Evolutionary conservation across 495 filamentous ascomycete genomes (phyloP), one percentile per base, ranked within the genome.

Genomic region (Lasiosphaeria ovina): DNA sequence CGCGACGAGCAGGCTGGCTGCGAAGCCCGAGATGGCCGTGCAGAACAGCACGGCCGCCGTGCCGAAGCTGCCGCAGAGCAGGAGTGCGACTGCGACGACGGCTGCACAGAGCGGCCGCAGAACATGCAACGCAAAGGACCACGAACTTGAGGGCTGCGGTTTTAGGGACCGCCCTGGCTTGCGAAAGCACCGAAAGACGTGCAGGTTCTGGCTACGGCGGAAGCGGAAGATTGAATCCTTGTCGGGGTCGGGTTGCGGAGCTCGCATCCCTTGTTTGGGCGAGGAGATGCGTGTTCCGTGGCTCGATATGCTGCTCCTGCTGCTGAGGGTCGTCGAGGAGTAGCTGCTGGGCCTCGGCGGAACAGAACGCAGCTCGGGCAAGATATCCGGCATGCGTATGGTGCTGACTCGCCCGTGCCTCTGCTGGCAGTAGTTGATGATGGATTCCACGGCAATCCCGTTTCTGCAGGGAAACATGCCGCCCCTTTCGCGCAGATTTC

Each of bases 381-480:
- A 14, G 38, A 42, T 42, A 42, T 42, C 38, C 38, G 38, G 38
- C 38, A 42, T 42, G 38, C 38, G 38, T 8, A 42, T 42, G 38
- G 14, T 14, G 38, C 8, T 8, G 7, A 14, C 17, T 35, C 34
- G 17, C 5, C 51, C 17, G 51, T 35, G n/a, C 14, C 8, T 54
- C 32, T 16, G 11, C 16, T 54, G 51, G n/a, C n/a, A 10, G 32
- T 33, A 32, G 51, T 54, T 4, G 51, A 35, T 32, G 24, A 54
- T 12, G 51, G 2, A 35, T 24, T 54, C 51, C 1, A 54, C 32
- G n/a, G 51, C 51, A 35, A 10, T 31, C 3, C 51, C 51, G 32
- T 54, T 54, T 1, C 24, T 35, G 33, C 51, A 54, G 9, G 51
- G 51, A 16, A 54, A 54, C 9, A 14, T 10, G 51, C 51, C 51